Evolutionary conservation across 2,329 filamentous ascomycete genomes (phyloP), one percentile per base, ranked within the genome.

Genomic region (Parafenestella ontariensis): DNA sequence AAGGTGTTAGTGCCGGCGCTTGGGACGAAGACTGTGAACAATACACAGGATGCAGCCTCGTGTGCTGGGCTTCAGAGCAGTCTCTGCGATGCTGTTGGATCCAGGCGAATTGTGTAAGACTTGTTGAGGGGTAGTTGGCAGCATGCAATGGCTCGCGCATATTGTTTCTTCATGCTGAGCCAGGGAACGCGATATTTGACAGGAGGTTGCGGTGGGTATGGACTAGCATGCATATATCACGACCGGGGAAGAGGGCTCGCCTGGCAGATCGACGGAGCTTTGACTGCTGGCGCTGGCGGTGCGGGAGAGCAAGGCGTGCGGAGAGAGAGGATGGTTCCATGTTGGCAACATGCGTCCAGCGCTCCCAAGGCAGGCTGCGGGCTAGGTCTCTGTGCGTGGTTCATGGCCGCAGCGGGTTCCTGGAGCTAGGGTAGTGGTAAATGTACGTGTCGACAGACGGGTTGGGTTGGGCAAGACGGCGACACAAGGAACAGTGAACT

Each of bases 1-100:
- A 15, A 1, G 34, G 49, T 42, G 64, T 62, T 71, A 65, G 66
- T 65, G 65, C 62, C 61, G 66, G 70, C 70, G 70, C 68, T 71
- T 73, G 67, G 59, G 60, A 54, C 42, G 29, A 56, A 57, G 46
- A 58, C 42, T 62, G 62, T 64, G 57, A 62, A 65, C 46, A 34
- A 54, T 49, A 50, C 51, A 53, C 47, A 46, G 3, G 45, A 61
- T 49, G 54, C 55, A 59, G 61, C 46, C 48, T 51, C 54, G 58
- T 56, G 50, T 54, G 57, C 57, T 56, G 37, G 42, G 52, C 46
- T 46, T 39, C 44, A 50, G 58, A 55, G 34, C 37, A 51, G 60
- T 59, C 37, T 56, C 36, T 57, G 57, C 51, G 58, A 64, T 61
- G 45, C 56, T 44, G 42, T 56, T 64, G 55, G 52, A 36, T 47